Base-by-base conservation (phyloP, 2,329 filamentous ascomycete genomes). In the Cercospora sp. region DNA sequence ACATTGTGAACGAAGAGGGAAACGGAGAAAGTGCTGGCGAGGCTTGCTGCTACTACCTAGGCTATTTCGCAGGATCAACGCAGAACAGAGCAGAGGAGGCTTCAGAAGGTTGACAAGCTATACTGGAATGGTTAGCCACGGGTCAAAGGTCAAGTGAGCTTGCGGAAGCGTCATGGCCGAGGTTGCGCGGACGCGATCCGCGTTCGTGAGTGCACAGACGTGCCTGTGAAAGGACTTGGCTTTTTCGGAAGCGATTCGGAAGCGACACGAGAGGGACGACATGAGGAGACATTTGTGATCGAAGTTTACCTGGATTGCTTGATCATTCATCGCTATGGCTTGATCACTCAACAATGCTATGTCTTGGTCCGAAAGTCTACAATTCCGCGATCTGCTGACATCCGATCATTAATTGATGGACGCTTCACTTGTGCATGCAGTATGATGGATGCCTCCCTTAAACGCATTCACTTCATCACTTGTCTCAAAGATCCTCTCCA, bases 1-100 rank as follows among this genome's bases (percentile, higher is more conserved):
- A 69, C 72, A 73, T 73, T 16, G 40, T 67, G 59, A 58, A 49
- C n/a, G 26, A 49, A 49, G 16, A 30, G 40, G 49, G 26, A 58
- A 45, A 45, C 51, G 40, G 60, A 45, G 49, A 57, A 60, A 65
- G 63, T 37, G 32, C 28, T 26, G 40, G 28, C 21, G 60, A 58
- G 53, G 53, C 24, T 49, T 43, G 37, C 32, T 28, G 34, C 61
- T 43, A 45, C 32, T 57, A 57, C 61, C 62, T 65, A 59, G 62
- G 62, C 62, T 58, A 65, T 58, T 58, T 26, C 37, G 62, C 37
- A 43, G 24, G 51, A 58, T 65, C 53, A 32, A 58, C 62, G 53
- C 13, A 26, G 34, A 43, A 40, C 61, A 65, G 24, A 34, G 32
- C 28, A 58, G 32, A 59, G 34, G 51, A 57, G 43, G 61, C 21